phyloP scores from a whole-genome alignment of 2,329 filamentous ascomycete genomes.

The Mycocentrospora acerina region DNA sequence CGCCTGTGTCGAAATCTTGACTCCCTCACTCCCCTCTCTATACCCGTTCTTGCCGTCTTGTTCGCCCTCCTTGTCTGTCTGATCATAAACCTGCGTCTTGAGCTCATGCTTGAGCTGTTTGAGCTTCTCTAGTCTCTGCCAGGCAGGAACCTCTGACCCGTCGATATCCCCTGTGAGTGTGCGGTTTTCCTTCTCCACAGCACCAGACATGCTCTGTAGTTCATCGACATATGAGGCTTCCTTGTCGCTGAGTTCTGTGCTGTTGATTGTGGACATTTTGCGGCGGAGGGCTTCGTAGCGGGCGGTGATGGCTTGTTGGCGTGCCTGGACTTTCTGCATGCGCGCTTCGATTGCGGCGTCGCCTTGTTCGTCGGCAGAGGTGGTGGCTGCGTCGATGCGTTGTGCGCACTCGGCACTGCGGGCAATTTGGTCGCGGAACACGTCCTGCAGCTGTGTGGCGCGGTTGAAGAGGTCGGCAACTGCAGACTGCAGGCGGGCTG shows the following conservation, averaged over 20 bases:
- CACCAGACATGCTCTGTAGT: slow-evolving; percentile 48
- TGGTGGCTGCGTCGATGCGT: slow-evolving; percentile 67
- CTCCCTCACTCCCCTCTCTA: no score
- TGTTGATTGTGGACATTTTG: slow-evolving; percentile 51
- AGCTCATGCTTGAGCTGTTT: slow-evolving; percentile 57
- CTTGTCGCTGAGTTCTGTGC: slow-evolving; percentile 62
- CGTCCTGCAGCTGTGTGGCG: slow-evolving; percentile 67
- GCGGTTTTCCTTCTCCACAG: slow-evolving; percentile 33
- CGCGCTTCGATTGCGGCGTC: slow-evolving; percentile 52
- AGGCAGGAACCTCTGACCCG: slow-evolving; percentile 39
- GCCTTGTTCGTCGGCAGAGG: slow-evolving; percentile 36
- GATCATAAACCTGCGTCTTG: slow-evolving; percentile 26
- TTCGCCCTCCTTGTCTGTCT: slow-evolving; percentile 13
- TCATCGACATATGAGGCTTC: slow-evolving; percentile 63
- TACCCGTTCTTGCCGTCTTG: slow-evolving; percentile 10
- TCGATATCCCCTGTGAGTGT: slow-evolving; percentile 36
- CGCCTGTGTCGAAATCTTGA: slow-evolving; percentile 37
- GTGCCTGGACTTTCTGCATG: slow-evolving; percentile 55
- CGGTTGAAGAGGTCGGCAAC: slow-evolving; percentile 73
- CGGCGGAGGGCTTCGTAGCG: slow-evolving; percentile 62
- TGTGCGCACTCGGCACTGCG: slow-evolving; percentile 66
- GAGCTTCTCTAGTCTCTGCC: slow-evolving; percentile 61
- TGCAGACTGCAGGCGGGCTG: slow-evolving; percentile 66
- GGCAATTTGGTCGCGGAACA: slow-evolving; percentile 67
- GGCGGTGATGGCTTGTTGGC: slow-evolving; percentile 59